Evolutionary conservation across 2,329 filamentous ascomycete species (phyloP), one percentile per base, ranked within the genome.

Genomic region (Colletotrichum kahawae): DNA sequence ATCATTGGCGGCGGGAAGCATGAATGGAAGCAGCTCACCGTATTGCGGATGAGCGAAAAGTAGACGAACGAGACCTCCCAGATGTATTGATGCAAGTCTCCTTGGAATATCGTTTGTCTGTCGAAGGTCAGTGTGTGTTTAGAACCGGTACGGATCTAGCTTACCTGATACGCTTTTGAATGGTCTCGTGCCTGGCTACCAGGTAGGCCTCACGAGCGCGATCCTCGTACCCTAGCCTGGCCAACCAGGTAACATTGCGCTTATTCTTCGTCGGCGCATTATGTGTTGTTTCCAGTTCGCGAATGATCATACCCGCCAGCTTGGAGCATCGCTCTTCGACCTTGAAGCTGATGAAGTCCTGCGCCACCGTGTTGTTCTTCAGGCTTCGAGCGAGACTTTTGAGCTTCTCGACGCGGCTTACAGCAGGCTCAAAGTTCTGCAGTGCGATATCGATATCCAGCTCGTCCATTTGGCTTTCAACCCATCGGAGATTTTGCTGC

Each of bases 51-150:
- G 78, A 98, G 90, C 69, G 93, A 95, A 85, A 99, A 99, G 84
- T 98, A 98, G 72, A 98, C 95, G 84, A 95, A 98, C 3, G 96
- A 97, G 62, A 98, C 89, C 82, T 98, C 95, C 89, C 96, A 98
- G 79, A 98, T 97, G 84, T 98, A 98, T 14, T 95, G 90, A 75
- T 95, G 95, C 10, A 99, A 90, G 80, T 98, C 95, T 67, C 97
- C 97, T 82, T 98, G 95, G 84, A 99, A 99, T 74, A 97, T 94
- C 82, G 96, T 97, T 89, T 98, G 95, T 74, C 95, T 97, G 79
- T 36, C 24, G 9, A 36, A 62, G 31, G 51, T 69, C 24, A 31
- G 29, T 21, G 48, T 16, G 31, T 33, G 9, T 34, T 24, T 5
- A n/a, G 14, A 24, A 16, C 27, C 9, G 18, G n/a, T 57, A 56